These are phyloP conservation scores for Hypsizygus marmoreus DNA, from an alignment of 768 basidiomycete species.

Conservation along the genomic window DNA sequence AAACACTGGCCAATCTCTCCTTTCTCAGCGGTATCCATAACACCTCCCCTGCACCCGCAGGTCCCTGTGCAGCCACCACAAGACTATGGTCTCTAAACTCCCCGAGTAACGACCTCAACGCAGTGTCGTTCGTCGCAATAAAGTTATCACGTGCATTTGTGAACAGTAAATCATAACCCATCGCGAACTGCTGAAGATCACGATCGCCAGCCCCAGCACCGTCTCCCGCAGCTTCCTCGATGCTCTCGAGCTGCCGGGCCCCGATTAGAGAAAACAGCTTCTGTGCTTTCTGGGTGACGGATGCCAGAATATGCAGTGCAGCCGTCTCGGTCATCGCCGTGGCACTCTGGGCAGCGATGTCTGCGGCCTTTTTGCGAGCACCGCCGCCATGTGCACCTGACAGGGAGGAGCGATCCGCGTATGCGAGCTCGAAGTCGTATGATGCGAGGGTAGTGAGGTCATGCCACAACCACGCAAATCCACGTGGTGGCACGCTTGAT, in stretches of 20 bases:
- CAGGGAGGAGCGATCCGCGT: conserved; percentile 64
- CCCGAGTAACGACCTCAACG: conserved; percentile 76
- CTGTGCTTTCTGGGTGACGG: conserved; percentile 85
- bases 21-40: conserved; percentile 88
- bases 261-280: conserved; percentile 79
- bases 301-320: conserved; percentile 78
- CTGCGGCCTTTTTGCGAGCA: conserved; percentile 34
- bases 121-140: conserved; percentile 85
- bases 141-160: conserved; percentile 78
- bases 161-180: conserved; percentile 70
- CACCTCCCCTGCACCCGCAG: conserved; percentile 54
- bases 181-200: conserved; percentile 56
- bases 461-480: conserved; percentile 84
- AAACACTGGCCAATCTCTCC: conserved; percentile 61
- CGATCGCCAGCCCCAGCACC: conserved; percentile 24
- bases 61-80: conserved; percentile 56
- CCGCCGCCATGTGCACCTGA: conserved; percentile 51
- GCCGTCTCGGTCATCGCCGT: conserved; percentile 72
- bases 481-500: conserved; percentile 41
- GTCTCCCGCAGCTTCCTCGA: conserved; percentile 40
- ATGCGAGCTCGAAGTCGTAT: conserved; percentile 78
- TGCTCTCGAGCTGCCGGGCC: conserved; percentile 63
- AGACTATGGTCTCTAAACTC: conserved; percentile 93
- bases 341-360: conserved; percentile 32
- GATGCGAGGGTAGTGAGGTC: conserved; percentile 84